A percentile compares a stretch with the other conserved stretches of the same genome.
Conservation (phyloP, 805 yeast genomes). For the Yarrowia sp. region DNA sequence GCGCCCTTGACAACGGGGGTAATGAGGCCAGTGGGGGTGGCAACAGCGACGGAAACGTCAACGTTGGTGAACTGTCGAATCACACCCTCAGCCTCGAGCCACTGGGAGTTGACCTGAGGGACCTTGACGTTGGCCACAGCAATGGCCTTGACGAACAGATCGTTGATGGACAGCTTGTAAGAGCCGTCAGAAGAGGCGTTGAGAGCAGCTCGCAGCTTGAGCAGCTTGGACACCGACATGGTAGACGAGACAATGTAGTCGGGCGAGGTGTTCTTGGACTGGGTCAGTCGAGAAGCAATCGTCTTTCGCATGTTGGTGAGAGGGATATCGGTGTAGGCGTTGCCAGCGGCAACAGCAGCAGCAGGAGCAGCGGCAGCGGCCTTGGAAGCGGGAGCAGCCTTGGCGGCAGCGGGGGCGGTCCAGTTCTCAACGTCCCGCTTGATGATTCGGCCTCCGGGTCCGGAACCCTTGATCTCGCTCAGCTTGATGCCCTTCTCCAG, state of each 20-base stretch:
- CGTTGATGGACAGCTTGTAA: slow-evolving; percentile 91
- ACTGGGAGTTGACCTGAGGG: slow-evolving; percentile 91
- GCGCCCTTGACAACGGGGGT: slow-evolving; percentile 94
- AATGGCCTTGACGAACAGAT: slow-evolving; percentile 89
- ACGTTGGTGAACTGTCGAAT: slow-evolving; percentile 89
- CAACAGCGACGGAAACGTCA: slow-evolving; percentile 97
- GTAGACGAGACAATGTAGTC: slow-evolving; percentile 88
- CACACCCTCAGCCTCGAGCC: slow-evolving; percentile 85
- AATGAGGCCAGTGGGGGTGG: slow-evolving; percentile 95
- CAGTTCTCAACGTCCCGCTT: slow-evolving; percentile 83
- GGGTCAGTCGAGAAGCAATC: slow-evolving; percentile 82
- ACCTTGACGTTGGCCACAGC: slow-evolving; percentile 86
- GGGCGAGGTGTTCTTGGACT: slow-evolving; percentile 85
- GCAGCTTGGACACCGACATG: slow-evolving; percentile 81
- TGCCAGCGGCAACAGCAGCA: slow-evolving; percentile 50
- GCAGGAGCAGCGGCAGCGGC: slow-evolving; percentile 41
- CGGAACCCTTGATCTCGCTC: slow-evolving; percentile 83
- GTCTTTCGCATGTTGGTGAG: slow-evolving; percentile 89
- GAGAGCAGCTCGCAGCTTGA: slow-evolving; percentile 87
- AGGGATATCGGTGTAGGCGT: slow-evolving; percentile 77
- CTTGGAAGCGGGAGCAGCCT: slow-evolving; percentile 34
- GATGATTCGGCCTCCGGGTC: slow-evolving; percentile 92
- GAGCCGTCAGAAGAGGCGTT: slow-evolving; percentile 82
- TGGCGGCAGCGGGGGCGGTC: slow-evolving; percentile 45
- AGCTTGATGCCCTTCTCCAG: slow-evolving; percentile 86